These are phyloP conservation scores for Nicotiana attenuata DNA, from an alignment of 257 asterid species.

Conservation along the genomic window DNA sequence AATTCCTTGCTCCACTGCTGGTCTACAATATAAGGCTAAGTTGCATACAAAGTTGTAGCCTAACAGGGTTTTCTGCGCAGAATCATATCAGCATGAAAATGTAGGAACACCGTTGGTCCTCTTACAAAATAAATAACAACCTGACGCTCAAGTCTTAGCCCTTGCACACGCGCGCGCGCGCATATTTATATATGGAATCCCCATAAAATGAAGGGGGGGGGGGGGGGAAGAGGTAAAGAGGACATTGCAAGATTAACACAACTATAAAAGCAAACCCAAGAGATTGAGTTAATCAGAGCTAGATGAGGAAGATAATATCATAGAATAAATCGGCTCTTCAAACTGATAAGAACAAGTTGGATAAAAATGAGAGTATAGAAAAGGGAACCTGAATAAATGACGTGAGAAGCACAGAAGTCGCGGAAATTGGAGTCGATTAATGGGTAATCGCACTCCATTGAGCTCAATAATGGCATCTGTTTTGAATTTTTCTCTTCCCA, in stretches of 20 bases:
- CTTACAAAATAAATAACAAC: not conserved
- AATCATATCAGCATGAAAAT: not conserved
- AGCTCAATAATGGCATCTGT: constrained; percentile 56
- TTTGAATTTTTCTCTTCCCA: not conserved
- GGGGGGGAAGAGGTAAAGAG: no score
- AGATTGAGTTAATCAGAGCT: not conserved
- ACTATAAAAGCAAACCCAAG: not conserved
- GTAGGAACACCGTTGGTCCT: not conserved
- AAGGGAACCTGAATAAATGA: constrained; percentile 57
- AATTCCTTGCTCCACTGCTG: no score
- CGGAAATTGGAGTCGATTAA: constrained; percentile 55
- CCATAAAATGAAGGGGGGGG: not conserved
- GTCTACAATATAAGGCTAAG: no score
- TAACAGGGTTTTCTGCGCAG: not conserved
- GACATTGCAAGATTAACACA: not conserved
- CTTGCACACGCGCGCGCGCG: not conserved
- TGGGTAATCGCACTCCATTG: constrained; percentile 51
- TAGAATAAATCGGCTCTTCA: not conserved
- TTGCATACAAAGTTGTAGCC: no score
- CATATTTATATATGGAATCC: not conserved
- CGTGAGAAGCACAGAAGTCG: constrained; percentile 61
- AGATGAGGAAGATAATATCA: not conserved
- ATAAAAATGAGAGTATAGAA: not conserved
- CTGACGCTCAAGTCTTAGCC: not conserved
- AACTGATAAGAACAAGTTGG: not conserved